Base-by-base conservation (phyloP, 495 filamentous ascomycete genomes). In the Xylaria palmicola region DNA sequence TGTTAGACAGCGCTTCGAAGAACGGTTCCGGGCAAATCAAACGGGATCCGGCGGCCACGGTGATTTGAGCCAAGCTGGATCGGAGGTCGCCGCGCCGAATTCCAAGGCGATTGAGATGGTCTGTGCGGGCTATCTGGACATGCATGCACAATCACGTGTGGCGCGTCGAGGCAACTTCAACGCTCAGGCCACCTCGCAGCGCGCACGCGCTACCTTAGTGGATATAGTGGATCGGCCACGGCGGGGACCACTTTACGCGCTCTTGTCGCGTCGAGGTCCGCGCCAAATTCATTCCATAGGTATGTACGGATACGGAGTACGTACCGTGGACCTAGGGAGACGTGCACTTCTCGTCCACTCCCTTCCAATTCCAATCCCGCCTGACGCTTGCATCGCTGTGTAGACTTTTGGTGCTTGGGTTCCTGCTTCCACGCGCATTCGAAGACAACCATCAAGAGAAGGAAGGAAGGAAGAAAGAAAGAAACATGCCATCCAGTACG, bases 401-500 rank as follows among this genome's bases (percentile, higher is more conserved):
- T n/a, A n/a, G n/a, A n/a, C n/a, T n/a, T n/a, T n/a, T n/a, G n/a
- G n/a, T n/a, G n/a, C n/a, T n/a, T n/a, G n/a, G n/a, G n/a, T n/a
- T n/a, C n/a, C n/a, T n/a, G n/a, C n/a, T n/a, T n/a, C n/a, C n/a
- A n/a, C n/a, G 24, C 44, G 30, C n/a, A 39, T 22, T 13, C 26
- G 27, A 29, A 30, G 47, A 6, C 17, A 34, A 51, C 9, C 47
- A 56, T 45, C 39, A 50, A 51, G 45, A 15, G 32, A 45, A 47
- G 15, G 20, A 30, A 40, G 17, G 17, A 40, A 67, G 52, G 61
- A 64, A 62, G 72, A 65, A 29, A 59, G 39, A 65, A 64, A 17
- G 59, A 50, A 76, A 49, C 34, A 92, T 91, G 88, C 79, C 83
- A 65, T 77, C 81, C 63, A 80, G 84, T 56, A 81, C 87, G 51